Evolutionary conservation across 345 rosid species (phyloP).

Genomic region (Aquilaria yunnanensis): DNA sequence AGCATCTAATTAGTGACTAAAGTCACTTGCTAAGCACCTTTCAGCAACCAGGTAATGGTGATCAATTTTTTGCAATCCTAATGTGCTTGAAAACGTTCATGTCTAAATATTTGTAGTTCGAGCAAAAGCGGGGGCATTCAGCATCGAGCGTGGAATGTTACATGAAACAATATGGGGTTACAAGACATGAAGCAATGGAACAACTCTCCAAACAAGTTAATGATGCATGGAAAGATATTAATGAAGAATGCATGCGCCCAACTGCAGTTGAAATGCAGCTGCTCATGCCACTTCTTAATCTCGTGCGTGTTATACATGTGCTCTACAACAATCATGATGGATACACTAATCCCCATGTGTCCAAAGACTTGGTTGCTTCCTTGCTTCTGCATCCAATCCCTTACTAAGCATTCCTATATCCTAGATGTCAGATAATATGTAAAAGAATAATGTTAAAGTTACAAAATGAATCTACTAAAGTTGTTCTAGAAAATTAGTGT

Average conservation of each 20-base stretch:
- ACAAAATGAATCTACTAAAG: too few relatives aligned
- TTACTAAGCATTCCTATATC: neutral
- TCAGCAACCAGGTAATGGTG: too few relatives aligned
- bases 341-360: constrained; percentile 2
- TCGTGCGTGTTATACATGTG: constrained; percentile 15
- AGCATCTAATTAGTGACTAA: too few relatives aligned
- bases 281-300: constrained; percentile 7
- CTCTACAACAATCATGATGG: constrained; percentile 18
- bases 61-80: neutral
- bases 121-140: constrained; percentile 18
- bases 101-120: constrained; percentile 8
- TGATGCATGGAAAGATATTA: constrained; percentile 26
- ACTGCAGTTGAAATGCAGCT: constrained; percentile 8
- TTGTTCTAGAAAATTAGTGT: too few relatives aligned
- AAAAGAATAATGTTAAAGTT: too few relatives aligned
- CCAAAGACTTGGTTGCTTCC: constrained; percentile 4
- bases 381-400: constrained; percentile 8
- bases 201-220: neutral
- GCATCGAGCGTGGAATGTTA: constrained; percentile 21
- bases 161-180: constrained; percentile 17
- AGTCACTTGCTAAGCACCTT: too few relatives aligned
- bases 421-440: too few relatives aligned
- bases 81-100: neutral
- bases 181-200: constrained; percentile 10
- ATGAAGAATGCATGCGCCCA: constrained; percentile 14